Evolutionary conservation across 805 yeast species (phyloP).

Genomic region (Komagataella kurtzmanii): DNA sequence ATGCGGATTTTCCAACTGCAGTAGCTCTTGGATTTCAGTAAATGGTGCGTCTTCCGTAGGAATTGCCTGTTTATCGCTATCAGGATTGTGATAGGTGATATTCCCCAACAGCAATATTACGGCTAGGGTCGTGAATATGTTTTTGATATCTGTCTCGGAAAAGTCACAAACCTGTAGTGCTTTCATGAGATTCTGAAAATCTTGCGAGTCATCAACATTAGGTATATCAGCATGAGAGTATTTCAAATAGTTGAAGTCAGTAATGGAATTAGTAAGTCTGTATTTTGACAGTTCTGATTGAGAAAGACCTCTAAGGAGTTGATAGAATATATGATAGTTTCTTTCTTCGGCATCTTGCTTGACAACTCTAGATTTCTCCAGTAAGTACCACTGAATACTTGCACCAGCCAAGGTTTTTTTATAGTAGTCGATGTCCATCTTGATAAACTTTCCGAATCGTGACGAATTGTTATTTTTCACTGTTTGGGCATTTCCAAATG

Average conservation of each 20-base stretch:
- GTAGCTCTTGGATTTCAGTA: conserved; percentile 37
- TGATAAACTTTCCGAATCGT: conserved; percentile 91
- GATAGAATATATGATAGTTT: conserved; percentile 90
- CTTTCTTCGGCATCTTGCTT: conserved; percentile 66
- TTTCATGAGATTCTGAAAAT: conserved; percentile 44
- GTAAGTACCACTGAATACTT: conserved; percentile 82
- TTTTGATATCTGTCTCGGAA: conserved; percentile 32
- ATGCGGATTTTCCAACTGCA: conserved; percentile 46
- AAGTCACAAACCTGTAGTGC: conserved; percentile 74
- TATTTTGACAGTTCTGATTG: conserved; percentile 31
- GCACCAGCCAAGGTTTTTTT: conserved; percentile 72
- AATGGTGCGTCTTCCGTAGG: conserved; percentile 38
- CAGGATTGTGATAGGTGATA: conserved; percentile 52
- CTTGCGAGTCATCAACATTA: conserved; percentile 64
- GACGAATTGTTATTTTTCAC: conserved; percentile 90
- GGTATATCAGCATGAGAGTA: conserved; percentile 36
- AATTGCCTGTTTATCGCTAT: conserved; percentile 60
- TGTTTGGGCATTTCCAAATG: conserved; percentile 96
- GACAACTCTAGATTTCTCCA: conserved; percentile 89
- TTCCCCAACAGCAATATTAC: conserved; percentile 79
- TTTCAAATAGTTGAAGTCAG: conserved; percentile 45
- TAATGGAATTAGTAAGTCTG: conserved; percentile 23
- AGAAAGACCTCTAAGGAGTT: conserved; percentile 57
- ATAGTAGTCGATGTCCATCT: conserved; percentile 53
- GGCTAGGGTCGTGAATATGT: conserved; percentile 57